Base-by-base conservation (phyloP, 768 basidiomycete genomes). In the Rossbeevera mucosa region DNA sequence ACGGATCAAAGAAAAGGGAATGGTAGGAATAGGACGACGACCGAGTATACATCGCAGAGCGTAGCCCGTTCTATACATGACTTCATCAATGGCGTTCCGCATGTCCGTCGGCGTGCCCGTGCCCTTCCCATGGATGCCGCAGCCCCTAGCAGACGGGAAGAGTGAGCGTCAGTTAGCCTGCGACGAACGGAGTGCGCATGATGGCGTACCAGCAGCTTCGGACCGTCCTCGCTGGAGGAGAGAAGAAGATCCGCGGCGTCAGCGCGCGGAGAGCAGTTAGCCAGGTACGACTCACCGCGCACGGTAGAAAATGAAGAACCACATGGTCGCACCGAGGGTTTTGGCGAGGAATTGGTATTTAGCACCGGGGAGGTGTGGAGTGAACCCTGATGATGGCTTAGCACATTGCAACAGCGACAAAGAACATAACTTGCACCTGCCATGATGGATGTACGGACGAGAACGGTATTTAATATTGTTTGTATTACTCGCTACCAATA, bases 231-330 rank as follows among this genome's bases (percentile, higher is more conserved):
- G 60, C 88, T 90, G 47, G 26, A 40, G 16, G 53, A 43, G 7
- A n/a, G 47, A 20, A 2, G 22, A 45, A 25, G 45, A 51, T 12
- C 43, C 51, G 44, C 14, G 38, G 4, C 22, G 21, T 56, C 40
- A 56, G 31, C 14, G 12, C 11, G 7, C 12, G 55, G 25, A 30
- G 25, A 43, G 26, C 40, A 31, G n/a, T 11, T 25, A 33, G 16
- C 22, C 44, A 7, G 9, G 25, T n/a, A 26, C 1, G 8, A 77
- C 87, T 64, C 63, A 95, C 94, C 92, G 78, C 58, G 89, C 87
- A 51, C 94, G 85, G 73, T 94, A 96, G 77, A 96, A 95, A 67
- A 96, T 93, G 77, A 94, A 96, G 82, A 95, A 95, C 94, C 94
- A 96, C 94, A 96, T 95, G 22, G 84, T 81, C 29, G 93, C 94